These are phyloP conservation scores for Phialophora tarda DNA, from an alignment of 2,329 filamentous ascomycete genomes.

Conservation along the genomic window DNA sequence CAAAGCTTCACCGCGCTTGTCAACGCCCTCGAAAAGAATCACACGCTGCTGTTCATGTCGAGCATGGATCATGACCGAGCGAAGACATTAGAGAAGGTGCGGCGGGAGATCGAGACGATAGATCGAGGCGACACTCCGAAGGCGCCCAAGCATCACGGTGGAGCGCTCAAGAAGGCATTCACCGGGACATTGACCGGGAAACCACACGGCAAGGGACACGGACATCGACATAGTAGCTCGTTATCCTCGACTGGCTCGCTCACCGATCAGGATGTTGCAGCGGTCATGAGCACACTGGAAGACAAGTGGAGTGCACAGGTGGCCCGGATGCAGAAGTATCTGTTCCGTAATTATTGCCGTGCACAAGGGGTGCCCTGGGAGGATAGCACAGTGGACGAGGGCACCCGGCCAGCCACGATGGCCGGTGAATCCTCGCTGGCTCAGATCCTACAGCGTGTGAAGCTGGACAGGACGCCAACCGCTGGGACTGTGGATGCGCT, in stretches of 20 bases:
- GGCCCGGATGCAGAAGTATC: conserved; percentile 50
- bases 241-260: conserved; percentile 33
- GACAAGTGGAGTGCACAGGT: conserved; percentile 55
- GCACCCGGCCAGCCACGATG: conserved; percentile 8
- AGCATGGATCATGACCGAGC: conserved; percentile 67
- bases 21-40: conserved; percentile 70
- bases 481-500: conserved; percentile 21
- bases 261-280: conserved; percentile 48
- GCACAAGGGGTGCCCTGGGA: conserved; percentile 44
- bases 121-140: conserved; percentile 43
- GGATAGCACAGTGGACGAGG: conserved; percentile 27
- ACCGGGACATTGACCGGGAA: conserved; percentile 48
- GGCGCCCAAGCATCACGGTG: conserved; percentile 48
- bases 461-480: conserved; percentile 34
- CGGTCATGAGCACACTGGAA: conserved; percentile 50
- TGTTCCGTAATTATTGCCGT: conserved; percentile 54
- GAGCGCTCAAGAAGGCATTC: conserved; percentile 52
- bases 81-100: conserved; percentile 65
- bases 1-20: conserved; percentile 69
- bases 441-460: conserved; percentile 35
- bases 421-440: conserved; percentile 32
- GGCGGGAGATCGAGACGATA: conserved; percentile 61
- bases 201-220: conserved; percentile 29
- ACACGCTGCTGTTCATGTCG: conserved; percentile 66
- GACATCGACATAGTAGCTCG: conserved; percentile 33